Evolutionary conservation across 225 moss, liverwort and hornwort genomes (phyloP).

Genomic region (Physcomitrium patens): DNA sequence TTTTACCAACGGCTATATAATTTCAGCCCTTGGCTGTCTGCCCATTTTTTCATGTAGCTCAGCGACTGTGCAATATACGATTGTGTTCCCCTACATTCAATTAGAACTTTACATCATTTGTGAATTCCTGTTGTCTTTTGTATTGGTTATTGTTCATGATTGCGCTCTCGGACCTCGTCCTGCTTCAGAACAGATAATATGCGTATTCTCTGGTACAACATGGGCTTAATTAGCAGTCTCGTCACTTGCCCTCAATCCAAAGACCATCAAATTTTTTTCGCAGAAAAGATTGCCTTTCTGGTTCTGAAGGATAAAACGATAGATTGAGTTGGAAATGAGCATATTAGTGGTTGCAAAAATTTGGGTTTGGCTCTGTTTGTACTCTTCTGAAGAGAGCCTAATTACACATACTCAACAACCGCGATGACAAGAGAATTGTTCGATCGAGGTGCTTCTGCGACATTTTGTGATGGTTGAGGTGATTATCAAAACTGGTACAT

Average conservation of each 20-base stretch:
- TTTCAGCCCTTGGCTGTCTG: constrained; percentile 10
- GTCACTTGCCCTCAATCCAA: too few relatives aligned
- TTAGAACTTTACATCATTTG: not conserved
- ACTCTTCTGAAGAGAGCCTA: not conserved
- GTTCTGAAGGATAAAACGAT: not conserved
- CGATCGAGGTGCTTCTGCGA: not conserved
- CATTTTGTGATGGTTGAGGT: too few relatives aligned
- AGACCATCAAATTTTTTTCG: not conserved
- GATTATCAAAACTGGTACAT: too few relatives aligned
- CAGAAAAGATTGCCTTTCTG: too few relatives aligned
- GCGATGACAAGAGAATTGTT: not conserved
- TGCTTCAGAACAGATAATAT: not conserved
- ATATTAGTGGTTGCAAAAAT: not conserved
- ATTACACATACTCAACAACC: not conserved
- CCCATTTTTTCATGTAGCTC: not conserved
- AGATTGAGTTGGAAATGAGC: not conserved
- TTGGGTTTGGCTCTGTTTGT: not conserved
- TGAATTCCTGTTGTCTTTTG: not conserved
- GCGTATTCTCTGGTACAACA: not conserved
- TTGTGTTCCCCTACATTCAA: not conserved
- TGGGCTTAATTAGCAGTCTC: not conserved
- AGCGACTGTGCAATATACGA: not conserved
- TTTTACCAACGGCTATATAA: not conserved
- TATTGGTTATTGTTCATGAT: not conserved
- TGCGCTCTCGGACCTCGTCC: not conserved